phyloP scores from a whole-genome alignment of 2,329 filamentous ascomycete genomes.

The Zopfia rhizophila region DNA sequence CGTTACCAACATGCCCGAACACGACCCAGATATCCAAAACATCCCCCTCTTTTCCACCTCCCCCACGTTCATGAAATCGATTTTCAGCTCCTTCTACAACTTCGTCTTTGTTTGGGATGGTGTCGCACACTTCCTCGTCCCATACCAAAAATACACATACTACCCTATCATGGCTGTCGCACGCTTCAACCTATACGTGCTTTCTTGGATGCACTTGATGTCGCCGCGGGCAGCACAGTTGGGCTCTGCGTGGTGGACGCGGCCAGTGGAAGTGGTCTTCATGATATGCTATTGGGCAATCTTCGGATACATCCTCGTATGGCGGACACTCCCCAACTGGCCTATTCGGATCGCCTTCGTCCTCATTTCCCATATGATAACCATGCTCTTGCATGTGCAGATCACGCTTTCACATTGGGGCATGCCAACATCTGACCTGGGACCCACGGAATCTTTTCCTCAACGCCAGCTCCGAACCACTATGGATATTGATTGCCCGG shows the following conservation, averaged over 20 bases:
- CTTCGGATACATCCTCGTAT: slow-evolving; percentile 86
- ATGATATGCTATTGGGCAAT: slow-evolving; percentile 86
- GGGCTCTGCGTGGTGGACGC: slow-evolving; percentile 84
- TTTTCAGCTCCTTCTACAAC: slow-evolving; percentile 86
- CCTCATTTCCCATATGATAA: slow-evolving; percentile 81
- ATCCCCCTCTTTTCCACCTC: slow-evolving; percentile 90
- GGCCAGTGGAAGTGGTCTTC: slow-evolving; percentile 80
- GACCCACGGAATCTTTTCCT: slow-evolving; percentile 84
- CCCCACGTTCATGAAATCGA: slow-evolving; percentile 77
- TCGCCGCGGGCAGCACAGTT: slow-evolving; percentile 75
- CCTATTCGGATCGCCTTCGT: slow-evolving; percentile 78
- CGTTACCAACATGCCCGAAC: slow-evolving; percentile 69
- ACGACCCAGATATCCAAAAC: slow-evolving; percentile 62
- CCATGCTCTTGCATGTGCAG: slow-evolving; percentile 85
- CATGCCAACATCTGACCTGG: slow-evolving; percentile 90
- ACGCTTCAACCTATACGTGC: slow-evolving; percentile 85
- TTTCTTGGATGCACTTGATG: slow-evolving; percentile 82
- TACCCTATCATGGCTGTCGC: slow-evolving; percentile 83
- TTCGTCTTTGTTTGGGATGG: slow-evolving; percentile 81
- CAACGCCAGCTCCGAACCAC: slow-evolving; percentile 92
- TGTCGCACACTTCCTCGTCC: slow-evolving; percentile 74
- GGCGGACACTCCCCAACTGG: slow-evolving; percentile 75
- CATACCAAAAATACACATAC: slow-evolving; percentile 83
- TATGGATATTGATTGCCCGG: slow-evolving; percentile 90
- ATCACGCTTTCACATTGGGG: slow-evolving; percentile 93